Evolutionary conservation across 192 early-diverging fungal genomes (phyloP), one percentile per base, ranked within the genome.

Genomic region (Coemansia sp.): DNA sequence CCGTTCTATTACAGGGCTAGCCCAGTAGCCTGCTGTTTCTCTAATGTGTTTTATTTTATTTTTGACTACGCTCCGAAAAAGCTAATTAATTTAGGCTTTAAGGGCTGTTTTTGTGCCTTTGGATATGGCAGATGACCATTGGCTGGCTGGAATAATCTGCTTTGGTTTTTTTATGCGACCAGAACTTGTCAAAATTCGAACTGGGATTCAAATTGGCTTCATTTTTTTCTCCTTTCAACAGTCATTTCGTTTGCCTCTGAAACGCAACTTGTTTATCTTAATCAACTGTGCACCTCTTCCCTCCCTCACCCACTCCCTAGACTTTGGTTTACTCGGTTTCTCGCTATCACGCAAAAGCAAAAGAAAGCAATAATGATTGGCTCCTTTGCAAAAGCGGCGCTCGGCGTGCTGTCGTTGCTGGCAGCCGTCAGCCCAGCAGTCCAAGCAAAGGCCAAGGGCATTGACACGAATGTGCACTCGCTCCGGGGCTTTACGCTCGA

Each of bases 401-500:
- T 64, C 41, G 63, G 67, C 39, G 67, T 67, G 12, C 43, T 76
- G 10, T 44, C 68, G 5, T 41, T 81, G 39, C 41, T 81, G 56
- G 48, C 62, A 24, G 53, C 56, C 10, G 41, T 46, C 57, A 35
- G 41, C 23, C 59, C 69, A 4, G 33, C 45, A n/a, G 71, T 35
- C 12, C 24, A 55, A 4, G 71, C 59, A 44, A 64, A 72, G 43
- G 16, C 39, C 52, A 73, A 67, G 45, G 58, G 66, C 33, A 81
- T 81, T 59, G 70, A 76, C 15, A 64, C 79, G 23, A 71, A 81
- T 44, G 70, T 76, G 60, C 64, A 73, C 35, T 41, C 67, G 44
- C 70, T 81, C 55, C 73, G 79, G 35, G 57, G 64, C 6, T 71
- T 76, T 51, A 67, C 67, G 26, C 74, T 81, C 10, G 79, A 81